Evolutionary conservation across 768 basidiomycete genomes (phyloP), one percentile per base, ranked within the genome.

Genomic region (Leccinum olivaceopallidum): DNA sequence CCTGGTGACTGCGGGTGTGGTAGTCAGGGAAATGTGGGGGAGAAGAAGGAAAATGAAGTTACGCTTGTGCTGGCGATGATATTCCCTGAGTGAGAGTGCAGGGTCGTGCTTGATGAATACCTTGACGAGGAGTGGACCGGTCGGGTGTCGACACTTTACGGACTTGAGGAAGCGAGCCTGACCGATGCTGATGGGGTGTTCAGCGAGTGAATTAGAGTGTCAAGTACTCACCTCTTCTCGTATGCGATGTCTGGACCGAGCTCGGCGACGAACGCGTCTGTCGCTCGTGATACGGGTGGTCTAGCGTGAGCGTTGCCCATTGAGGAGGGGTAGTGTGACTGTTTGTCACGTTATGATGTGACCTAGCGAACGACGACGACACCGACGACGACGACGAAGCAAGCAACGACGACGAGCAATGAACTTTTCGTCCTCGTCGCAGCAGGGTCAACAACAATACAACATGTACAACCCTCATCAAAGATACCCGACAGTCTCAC

Each of bases 51-150:
- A 3, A 75, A 53, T 58, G 89, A 2, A 76, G 55, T 59, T 59
- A 90, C 96, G 77, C 77, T 95, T 97, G 65, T 98, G 77, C 62
- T 89, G 79, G 57, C 87, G 78, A 56, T 89, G 84, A 67, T 95
- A 89, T 52, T 81, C 85, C 60, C 87, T 76, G 68, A 98, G 77
- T 13, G 88, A 89, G 59, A 95, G 70, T 4, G 88, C 84, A 26
- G 94, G 92, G 75, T 98, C 94, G 0, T 94, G 89, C 73, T 99
- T 98, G 70, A 95, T 86, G 78, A 95, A 97, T 60, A 98, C 88
- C 82, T 98, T 98, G 69, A 96, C 84, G 55, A 97, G 87, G 36
- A 98, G 78, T 44, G 85, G 87, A 0, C 94, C 93, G 67, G 90
- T 88, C 52, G 83, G 78, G 76, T 97, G 93, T 44, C 89, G 82